phyloP scores from a whole-genome alignment of 352 stramenopile genomes.

The Phytophthora chlamydospora region DNA sequence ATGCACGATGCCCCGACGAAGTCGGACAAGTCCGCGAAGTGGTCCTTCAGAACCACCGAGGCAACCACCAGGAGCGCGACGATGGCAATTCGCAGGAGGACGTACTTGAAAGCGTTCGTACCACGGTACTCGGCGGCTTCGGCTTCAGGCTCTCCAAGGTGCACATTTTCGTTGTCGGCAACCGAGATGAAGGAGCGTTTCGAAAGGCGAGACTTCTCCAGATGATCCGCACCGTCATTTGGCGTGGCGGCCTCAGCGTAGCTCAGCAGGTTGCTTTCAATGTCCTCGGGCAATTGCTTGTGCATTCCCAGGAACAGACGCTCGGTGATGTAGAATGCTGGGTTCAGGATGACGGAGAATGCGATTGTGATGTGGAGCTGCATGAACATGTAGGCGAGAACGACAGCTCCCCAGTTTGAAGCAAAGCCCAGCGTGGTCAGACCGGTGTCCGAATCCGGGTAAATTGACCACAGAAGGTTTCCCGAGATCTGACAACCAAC shows the following conservation, averaged over 20 bases:
- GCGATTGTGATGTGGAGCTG: constrained; percentile 22
- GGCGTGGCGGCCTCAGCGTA: constrained; percentile 19
- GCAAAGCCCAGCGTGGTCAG: constrained; percentile 20
- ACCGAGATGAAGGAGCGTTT: constrained; percentile 31
- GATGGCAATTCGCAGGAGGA: constrained; percentile 26
- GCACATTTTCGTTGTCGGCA: constrained; percentile 32
- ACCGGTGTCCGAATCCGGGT: constrained; percentile 13
- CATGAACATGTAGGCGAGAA: constrained; percentile 27
- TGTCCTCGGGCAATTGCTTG: constrained; percentile 13
- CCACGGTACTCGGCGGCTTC: constrained; percentile 29
- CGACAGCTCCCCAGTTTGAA: constrained; percentile 19
- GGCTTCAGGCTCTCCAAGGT: constrained; percentile 21
- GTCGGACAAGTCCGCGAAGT: constrained; percentile 34
- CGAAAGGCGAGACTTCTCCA: constrained; percentile 22
- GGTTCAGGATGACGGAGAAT: constrained; percentile 26
- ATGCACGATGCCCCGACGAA: constrained; percentile 35
- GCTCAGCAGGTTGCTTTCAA: constrained; percentile 21
- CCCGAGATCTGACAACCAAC: constrained; percentile 35
- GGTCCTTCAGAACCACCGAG: constrained; percentile 29
- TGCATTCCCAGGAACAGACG: constrained; percentile 25
- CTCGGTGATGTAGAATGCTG: constrained; percentile 24
- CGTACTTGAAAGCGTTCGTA: constrained; percentile 32
- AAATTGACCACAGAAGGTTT: constrained; percentile 24
- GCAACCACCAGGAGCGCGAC: constrained; percentile 28
- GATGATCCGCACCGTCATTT: constrained; percentile 6